Percentiles rank a stretch among this genome's conserved stretches.
phyloP scores from a whole-genome alignment of 139 green algal genomes.

The Haematococcus sp. region DNA sequence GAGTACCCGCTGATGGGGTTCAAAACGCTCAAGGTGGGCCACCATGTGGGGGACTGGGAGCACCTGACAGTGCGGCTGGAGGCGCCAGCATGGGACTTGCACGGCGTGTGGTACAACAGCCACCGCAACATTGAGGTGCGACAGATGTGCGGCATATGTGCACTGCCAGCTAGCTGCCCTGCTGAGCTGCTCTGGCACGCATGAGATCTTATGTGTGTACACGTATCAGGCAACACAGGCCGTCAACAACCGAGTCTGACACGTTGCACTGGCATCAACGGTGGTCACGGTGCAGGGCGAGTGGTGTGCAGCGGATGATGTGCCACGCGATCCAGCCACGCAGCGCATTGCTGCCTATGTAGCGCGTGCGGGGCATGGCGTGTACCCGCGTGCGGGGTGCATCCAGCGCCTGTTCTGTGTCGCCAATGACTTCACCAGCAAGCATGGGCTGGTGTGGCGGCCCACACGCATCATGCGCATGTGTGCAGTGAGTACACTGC shows the following conservation, averaged over 20 bases:
- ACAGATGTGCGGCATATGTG: too few relatives aligned
- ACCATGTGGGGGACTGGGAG: constrained; percentile 12
- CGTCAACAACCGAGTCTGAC: too few relatives aligned
- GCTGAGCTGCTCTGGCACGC: too few relatives aligned
- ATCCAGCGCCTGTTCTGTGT: constrained; percentile 2
- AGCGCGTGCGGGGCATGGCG: background rate
- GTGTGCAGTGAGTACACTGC: too few relatives aligned
- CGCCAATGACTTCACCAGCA: background rate
- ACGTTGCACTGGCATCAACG: too few relatives aligned
- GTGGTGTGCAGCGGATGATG: background rate
- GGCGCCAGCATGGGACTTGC: background rate
- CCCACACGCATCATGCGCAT: background rate
- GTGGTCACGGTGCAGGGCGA: background rate
- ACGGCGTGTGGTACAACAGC: constrained; percentile 5
- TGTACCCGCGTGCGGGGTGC: background rate
- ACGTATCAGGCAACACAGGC: too few relatives aligned
- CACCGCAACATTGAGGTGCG: background rate
- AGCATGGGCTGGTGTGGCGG: background rate
- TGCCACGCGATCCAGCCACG: background rate
- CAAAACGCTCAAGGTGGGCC: background rate
- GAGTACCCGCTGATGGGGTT: too few relatives aligned
- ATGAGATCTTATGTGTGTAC: too few relatives aligned
- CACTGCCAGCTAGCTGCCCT: too few relatives aligned
- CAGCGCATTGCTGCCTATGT: background rate
- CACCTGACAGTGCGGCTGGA: constrained; percentile 6